Evolutionary conservation across 2,329 filamentous ascomycete genomes (phyloP).

Genomic region (Neurospora sp.): DNA sequence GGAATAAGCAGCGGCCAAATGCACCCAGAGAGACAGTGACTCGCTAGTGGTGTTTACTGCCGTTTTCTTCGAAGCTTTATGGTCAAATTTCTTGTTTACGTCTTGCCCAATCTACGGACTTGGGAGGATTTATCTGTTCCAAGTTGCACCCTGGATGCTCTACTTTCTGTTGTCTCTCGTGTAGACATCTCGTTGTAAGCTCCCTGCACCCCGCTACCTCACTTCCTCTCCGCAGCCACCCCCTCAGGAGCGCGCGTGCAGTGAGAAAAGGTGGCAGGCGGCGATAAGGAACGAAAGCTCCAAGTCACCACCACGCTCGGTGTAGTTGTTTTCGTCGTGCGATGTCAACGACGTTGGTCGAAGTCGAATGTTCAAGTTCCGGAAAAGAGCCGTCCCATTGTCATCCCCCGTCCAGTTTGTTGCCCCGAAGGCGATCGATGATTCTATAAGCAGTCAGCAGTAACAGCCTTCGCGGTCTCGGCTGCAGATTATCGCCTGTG

Average conservation of each 20-base stretch:
- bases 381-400: not conserved
- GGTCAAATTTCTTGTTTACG: no score
- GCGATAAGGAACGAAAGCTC: conserved; percentile 1
- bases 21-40: no score
- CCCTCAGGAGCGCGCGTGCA: conserved; percentile 34
- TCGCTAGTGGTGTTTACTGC: no score
- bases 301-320: conserved; percentile 3
- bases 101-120: no score
- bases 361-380: conserved; percentile 2
- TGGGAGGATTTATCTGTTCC: no score
- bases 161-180: not conserved
- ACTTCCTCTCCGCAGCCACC: conserved; percentile 40
- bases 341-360: not conserved
- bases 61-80: no score
- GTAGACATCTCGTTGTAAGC: not conserved
- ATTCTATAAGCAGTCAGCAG: conserved; percentile 6
- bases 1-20: no score
- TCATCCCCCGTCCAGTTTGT: not conserved
- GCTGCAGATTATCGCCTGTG: not conserved
- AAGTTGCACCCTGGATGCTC: not conserved
- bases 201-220: not conserved
- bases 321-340: not conserved
- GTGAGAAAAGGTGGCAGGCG: conserved; percentile 39
- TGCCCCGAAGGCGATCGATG: not conserved
- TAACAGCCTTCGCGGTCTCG: not conserved